Evolutionary conservation across 108 stramenopile genomes (phyloP).

Genomic region (Aureococcus anophagefferens): DNA sequence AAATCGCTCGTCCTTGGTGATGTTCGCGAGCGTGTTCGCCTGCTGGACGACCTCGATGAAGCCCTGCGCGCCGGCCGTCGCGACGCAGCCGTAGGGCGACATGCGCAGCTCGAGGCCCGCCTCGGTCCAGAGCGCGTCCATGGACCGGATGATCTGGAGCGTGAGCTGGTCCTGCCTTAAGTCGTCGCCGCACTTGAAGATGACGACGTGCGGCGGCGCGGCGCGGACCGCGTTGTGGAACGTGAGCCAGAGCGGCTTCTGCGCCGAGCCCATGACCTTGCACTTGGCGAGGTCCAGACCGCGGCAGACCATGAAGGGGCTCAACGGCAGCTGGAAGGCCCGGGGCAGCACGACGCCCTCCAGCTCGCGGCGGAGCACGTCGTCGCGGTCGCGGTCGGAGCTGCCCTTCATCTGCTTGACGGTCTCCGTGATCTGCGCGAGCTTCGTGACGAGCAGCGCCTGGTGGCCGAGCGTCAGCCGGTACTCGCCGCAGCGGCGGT

Average conservation of each 20-base stretch:
- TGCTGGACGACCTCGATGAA: slow-evolving; percentile 46
- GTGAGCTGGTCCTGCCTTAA: slow-evolving; percentile 56
- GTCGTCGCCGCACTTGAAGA: slow-evolving; percentile 54
- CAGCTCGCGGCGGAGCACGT: slow-evolving; percentile 10
- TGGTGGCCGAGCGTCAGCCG: slow-evolving; percentile 32
- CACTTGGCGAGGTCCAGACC: slow-evolving; percentile 24
- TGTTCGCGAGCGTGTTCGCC: slow-evolving; percentile 32
- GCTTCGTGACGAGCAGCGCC: slow-evolving; percentile 20
- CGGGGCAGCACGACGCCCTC: slow-evolving; percentile 10
- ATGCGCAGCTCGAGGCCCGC: slow-evolving; percentile 35
- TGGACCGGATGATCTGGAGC: slow-evolving; percentile 45
- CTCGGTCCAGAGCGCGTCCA: slow-evolving; percentile 46
- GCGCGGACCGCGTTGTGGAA: slow-evolving; percentile 12
- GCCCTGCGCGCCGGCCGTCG: slow-evolving; percentile 40
- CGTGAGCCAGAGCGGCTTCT: slow-evolving; percentile 34
- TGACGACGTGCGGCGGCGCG: slow-evolving; percentile 15
- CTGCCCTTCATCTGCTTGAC: slow-evolving; percentile 4
- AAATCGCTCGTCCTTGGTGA: slow-evolving; percentile 6
- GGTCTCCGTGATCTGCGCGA: slow-evolving; percentile 18
- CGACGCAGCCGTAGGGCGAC: slow-evolving; percentile 38
- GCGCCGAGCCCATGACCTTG: slow-evolving; percentile 36
- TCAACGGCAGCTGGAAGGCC: slow-evolving; percentile 32
- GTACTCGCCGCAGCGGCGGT: slow-evolving; percentile 23
- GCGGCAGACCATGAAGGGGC: slow-evolving; percentile 14
- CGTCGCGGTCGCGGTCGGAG: background rate